Percentiles rank a stretch among this genome's conserved stretches.
Evolutionary conservation across 176 grass and related monocot genomes (phyloP).

Genomic region (Rhynchospora pubera): DNA sequence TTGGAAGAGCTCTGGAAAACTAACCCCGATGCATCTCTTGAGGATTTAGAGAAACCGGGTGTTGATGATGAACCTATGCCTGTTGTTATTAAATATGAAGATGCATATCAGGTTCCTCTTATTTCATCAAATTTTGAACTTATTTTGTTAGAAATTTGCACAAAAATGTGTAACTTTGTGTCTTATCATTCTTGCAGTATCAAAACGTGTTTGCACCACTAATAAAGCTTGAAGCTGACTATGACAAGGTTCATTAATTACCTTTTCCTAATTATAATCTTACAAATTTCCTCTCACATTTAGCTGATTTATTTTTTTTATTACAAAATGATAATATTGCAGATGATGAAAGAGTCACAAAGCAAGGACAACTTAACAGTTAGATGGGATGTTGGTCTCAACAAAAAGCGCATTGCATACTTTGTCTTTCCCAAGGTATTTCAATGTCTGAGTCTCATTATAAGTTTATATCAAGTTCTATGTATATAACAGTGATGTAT

Average conservation of each 20-base stretch:
- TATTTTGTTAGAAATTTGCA: not conserved
- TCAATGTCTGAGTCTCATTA: not conserved
- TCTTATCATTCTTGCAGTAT: constrained; percentile 42
- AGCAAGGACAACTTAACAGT: constrained; percentile 97
- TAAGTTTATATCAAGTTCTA: constrained; percentile 1
- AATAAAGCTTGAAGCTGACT: constrained; percentile 98
- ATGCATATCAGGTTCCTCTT: constrained; percentile 88
- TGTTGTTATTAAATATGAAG: constrained; percentile 93
- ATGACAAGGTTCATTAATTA: constrained; percentile 71
- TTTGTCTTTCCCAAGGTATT: constrained; percentile 98
- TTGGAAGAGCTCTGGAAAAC: constrained; percentile 97
- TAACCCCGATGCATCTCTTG: constrained; percentile 93
- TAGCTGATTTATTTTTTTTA: not conserved
- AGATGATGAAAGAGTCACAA: constrained; percentile 99
- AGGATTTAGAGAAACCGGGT: constrained; percentile 98
- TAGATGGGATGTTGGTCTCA: constrained; percentile 95
- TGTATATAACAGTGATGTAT: not conserved
- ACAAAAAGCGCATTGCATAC: constrained; percentile 96
- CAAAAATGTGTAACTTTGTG: not conserved
- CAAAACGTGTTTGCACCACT: constrained; percentile 99
- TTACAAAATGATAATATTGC: constrained; percentile 14
- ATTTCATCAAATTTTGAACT: constrained; percentile 18
- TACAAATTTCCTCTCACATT: not conserved
- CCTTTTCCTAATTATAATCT: not conserved
- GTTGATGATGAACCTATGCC: constrained; percentile 91